A percentile compares a stretch with the other conserved stretches of the same genome.
These are phyloP conservation scores for Thermothelomyces thermophilus DNA, from an alignment of 2,329 filamentous ascomycete genomes.

Conservation along the genomic window DNA sequence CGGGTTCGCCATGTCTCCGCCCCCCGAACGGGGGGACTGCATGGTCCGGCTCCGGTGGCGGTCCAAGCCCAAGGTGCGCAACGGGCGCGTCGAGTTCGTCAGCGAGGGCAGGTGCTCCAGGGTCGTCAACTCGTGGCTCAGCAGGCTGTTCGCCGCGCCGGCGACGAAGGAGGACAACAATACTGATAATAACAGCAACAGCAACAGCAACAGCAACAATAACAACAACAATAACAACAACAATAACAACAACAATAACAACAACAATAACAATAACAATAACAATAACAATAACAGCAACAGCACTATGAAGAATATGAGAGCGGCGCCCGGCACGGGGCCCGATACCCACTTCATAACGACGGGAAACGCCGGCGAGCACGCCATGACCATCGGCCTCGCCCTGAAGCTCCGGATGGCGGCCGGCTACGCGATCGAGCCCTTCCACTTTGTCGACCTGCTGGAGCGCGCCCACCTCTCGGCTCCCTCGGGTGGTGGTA, in stretches of 20 bases:
- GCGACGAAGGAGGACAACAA: background rate
- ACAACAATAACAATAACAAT: too few species aligned
- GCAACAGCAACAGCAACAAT: background rate
- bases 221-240: too few species aligned
- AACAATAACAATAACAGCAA: too few species aligned
- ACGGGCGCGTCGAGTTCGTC: constrained; percentile 25
- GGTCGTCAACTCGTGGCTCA: constrained; percentile 30
- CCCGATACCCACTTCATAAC: constrained; percentile 26
- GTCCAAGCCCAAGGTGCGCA: constrained; percentile 29
- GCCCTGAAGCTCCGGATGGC: constrained; percentile 29
- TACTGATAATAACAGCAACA: background rate
- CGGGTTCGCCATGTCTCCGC: constrained; percentile 26
- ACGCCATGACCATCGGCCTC: constrained; percentile 33
- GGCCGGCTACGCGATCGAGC: constrained; percentile 31
- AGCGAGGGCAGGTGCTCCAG: constrained; percentile 28
- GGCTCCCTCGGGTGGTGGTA: too few species aligned
- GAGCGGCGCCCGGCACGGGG: too few species aligned
- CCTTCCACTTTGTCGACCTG: constrained; percentile 30
- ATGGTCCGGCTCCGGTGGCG: constrained; percentile 32
- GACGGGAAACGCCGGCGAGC: constrained; percentile 31
- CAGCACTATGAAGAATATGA: too few species aligned
- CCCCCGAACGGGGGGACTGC: constrained; percentile 16
- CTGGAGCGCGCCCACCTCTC: constrained; percentile 17
- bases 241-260: too few species aligned
- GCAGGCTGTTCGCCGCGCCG: constrained; percentile 20